Evolutionary conservation across 176 grass and related monocot species (phyloP).

Genomic region (Stipa capillata): DNA sequence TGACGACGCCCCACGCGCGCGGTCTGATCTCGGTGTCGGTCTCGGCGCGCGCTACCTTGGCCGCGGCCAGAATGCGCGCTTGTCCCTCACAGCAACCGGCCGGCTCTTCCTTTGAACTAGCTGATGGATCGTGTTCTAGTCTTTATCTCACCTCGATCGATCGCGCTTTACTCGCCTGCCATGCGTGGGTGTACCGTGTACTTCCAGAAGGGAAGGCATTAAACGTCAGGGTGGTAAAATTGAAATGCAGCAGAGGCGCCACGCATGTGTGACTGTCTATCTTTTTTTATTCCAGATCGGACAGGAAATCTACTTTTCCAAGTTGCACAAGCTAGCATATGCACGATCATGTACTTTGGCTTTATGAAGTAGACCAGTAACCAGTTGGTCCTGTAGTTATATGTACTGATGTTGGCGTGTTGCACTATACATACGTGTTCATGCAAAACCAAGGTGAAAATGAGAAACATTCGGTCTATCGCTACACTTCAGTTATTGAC

Average conservation of each 20-base stretch:
- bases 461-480: background rate
- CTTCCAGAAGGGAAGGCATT: background rate
- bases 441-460: background rate
- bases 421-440: too few relatives aligned
- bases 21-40: too few relatives aligned
- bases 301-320: background rate
- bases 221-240: background rate
- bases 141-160: background rate
- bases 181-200: background rate
- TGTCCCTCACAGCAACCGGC: too few relatives aligned
- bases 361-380: constrained; percentile 22
- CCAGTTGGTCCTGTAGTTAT: background rate
- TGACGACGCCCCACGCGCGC: too few relatives aligned
- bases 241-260: background rate
- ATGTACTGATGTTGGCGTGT: background rate
- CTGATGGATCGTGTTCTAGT: background rate
- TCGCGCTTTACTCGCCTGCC: background rate
- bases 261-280: background rate
- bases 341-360: constrained; percentile 8
- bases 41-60: too few relatives aligned
- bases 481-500: too few relatives aligned
- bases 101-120: background rate
- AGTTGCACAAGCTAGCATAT: background rate
- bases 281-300: background rate
- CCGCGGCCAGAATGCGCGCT: background rate